Evolutionary conservation across 495 filamentous ascomycete species (phyloP), one percentile per base, ranked within the genome.

Genomic region (Hapsidospora chrysogenum): DNA sequence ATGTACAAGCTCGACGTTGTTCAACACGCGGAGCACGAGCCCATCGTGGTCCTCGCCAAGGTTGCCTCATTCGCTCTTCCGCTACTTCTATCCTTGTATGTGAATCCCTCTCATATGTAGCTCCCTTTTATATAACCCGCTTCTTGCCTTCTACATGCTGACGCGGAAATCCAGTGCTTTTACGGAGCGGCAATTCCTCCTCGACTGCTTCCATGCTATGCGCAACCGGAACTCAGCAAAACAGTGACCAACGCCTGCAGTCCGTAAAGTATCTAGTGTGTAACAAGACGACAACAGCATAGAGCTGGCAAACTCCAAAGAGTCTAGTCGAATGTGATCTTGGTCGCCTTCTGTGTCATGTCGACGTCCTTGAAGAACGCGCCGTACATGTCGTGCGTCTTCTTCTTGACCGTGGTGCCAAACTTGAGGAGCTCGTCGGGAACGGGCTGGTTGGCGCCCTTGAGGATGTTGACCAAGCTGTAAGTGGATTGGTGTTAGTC

Each of bases 401-500:
- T 96, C 68, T 92, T 93, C 69, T 95, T 96, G 20, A 97, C 89
- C 10, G 86, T 95, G n/a, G 81, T 87, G 36, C 89, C 89, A 42
- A 93, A 97, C 49, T 89, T 93, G 41, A 94, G 53, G 23, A 96
- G 57, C 9, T 75, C 78, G 23, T 94, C 83, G 3, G 89, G 89
- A 1, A 97, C 80, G 4, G 74, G 66, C 49, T 96, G 89, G 33
- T 81, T 80, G 4, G 89, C 86, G 8, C 74, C 80, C 51, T 80
- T 85, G 25, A 97, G 65, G 32, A 97, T 84, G 50, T 95, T 95
- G 53, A 95, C 78, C 38, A 97, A 63, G 13, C 62, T 65, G 36
- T 8, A n/a, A n/a, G n/a, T 45, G 31, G 35, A 4, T 20, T 9
- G 16, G 9, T 10, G 28, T 33, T 32, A 35, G 10, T 32, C 30